phyloP scores from a whole-genome alignment of 345 rosid genomes.

The Dipteronia dyeriana region DNA sequence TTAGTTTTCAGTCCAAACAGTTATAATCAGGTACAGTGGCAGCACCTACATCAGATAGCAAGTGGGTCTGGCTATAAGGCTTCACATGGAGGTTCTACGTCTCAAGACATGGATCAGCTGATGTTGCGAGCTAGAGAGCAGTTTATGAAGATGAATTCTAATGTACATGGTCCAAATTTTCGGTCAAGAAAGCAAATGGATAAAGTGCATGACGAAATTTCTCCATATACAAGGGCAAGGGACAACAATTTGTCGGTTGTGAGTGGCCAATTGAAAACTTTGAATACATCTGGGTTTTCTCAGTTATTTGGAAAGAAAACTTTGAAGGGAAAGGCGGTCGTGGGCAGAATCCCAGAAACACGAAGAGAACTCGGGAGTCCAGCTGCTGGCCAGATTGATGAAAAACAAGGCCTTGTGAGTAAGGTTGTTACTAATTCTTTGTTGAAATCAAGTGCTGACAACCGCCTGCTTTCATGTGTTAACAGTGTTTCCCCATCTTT shows the following conservation, averaged over 20 bases:
- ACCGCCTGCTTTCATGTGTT: constrained; percentile 25
- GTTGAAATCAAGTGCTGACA: constrained; percentile 30
- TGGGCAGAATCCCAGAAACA: constrained; percentile 30
- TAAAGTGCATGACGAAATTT: constrained; percentile 36
- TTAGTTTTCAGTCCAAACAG: constrained; percentile 29
- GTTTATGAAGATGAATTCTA: constrained; percentile 39
- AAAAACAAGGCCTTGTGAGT: constrained; percentile 17
- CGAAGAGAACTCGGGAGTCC: constrained; percentile 23
- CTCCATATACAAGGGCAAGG: constrained; percentile 37
- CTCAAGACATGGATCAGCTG: constrained; percentile 37
- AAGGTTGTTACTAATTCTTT: constrained; percentile 26
- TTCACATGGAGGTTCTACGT: constrained; percentile 38
- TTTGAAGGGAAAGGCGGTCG: constrained; percentile 51
- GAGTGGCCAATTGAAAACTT: constrained; percentile 33
- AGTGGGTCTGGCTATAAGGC: constrained; percentile 28
- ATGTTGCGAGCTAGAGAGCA: constrained; percentile 38
- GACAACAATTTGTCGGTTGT: constrained; percentile 30
- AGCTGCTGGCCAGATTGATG: constrained; percentile 28
- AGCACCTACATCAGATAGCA: constrained; percentile 27
- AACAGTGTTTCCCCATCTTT: constrained; percentile 31
- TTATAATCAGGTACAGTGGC: constrained; percentile 36
- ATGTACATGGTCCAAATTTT: constrained; percentile 32
- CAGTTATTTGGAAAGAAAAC: constrained; percentile 40
- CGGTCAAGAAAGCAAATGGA: constrained; percentile 33
- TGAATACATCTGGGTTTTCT: constrained; percentile 37